Percentiles rank a stretch among this genome's conserved stretches.
Evolutionary conservation across 768 basidiomycete genomes (phyloP).

Genomic region (Kockovaella imperatae): DNA sequence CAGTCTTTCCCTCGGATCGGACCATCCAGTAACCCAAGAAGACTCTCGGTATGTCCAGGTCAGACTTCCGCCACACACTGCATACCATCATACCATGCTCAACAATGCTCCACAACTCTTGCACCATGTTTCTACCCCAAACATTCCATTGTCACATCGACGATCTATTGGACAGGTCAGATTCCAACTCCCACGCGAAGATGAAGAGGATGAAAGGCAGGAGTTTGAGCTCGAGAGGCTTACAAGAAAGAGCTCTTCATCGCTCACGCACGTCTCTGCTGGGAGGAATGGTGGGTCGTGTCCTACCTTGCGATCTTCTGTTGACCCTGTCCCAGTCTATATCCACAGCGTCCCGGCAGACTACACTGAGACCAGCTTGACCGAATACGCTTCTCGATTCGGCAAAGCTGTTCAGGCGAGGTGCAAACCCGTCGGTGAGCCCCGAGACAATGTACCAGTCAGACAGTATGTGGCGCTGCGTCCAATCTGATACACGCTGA

Average conservation of each 20-base stretch:
- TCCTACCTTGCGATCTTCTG: neutral
- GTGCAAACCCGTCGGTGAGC: conserved; percentile 1
- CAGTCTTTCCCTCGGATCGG: neutral
- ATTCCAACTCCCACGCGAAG: neutral
- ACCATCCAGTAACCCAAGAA: neutral
- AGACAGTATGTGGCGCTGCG: conserved; percentile 1
- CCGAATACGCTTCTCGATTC: conserved; percentile 12
- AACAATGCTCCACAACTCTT: neutral
- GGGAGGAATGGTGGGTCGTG: conserved; percentile 19
- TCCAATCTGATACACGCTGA: conserved; percentile 4
- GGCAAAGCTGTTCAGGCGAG: conserved; percentile 20
- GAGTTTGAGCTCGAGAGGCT: neutral
- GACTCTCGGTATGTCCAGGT: neutral
- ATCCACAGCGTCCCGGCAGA: conserved; percentile 12
- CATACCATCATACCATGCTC: neutral
- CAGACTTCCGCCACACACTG: neutral
- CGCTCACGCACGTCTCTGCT: conserved; percentile 7
- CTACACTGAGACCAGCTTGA: conserved; percentile 9
- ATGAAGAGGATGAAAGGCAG: conserved; percentile 3
- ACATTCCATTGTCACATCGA: neutral
- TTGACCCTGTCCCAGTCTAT: conserved; percentile 17
- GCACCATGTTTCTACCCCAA: neutral
- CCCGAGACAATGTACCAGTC: neutral
- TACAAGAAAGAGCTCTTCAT: neutral
- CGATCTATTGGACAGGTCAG: neutral